Evolutionary conservation across 495 filamentous ascomycete genomes (phyloP).

Genomic region (Glutinoglossum americanum): DNA sequence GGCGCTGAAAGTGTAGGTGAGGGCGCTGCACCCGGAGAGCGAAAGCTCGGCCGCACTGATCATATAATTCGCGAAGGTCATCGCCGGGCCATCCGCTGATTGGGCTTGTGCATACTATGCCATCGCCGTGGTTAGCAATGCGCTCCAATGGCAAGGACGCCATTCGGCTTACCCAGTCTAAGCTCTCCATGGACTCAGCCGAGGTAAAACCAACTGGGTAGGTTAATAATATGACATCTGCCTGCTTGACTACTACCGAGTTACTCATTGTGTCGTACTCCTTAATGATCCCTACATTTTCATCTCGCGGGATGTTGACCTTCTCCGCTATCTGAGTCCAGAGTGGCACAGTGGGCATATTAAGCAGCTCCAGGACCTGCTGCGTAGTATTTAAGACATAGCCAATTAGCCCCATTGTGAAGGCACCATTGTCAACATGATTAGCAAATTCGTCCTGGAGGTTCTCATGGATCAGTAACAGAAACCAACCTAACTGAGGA

Average conservation of each 20-base stretch:
- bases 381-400: conserved; percentile 34
- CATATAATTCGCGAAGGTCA: conserved; percentile 46
- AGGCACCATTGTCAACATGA: conserved; percentile 45
- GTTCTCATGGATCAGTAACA: too few relatives aligned
- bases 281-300: conserved; percentile 38
- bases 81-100: conserved; percentile 37
- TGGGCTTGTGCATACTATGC: conserved; percentile 42
- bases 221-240: conserved; percentile 38
- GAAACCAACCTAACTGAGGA: too few relatives aligned
- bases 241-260: conserved; percentile 39
- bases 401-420: conserved; percentile 46
- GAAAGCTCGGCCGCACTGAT: conserved; percentile 36
- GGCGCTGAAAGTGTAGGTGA: conserved; percentile 37
- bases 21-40: conserved; percentile 37
- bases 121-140: too few relatives aligned
- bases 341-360: conserved; percentile 25
- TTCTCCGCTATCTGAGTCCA: conserved; percentile 31
- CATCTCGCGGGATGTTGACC: conserved; percentile 26
- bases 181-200: conserved; percentile 27
- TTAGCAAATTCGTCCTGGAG: conserved; percentile 51
- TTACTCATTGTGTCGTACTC: conserved; percentile 48
- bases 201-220: conserved; percentile 39
- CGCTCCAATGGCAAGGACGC: too few relatives aligned
- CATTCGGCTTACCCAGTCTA: conserved; percentile 31
- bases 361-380: conserved; percentile 32